Percentiles rank a stretch among this genome's conserved stretches.
These are phyloP conservation scores for Besnoitia besnoiti DNA, from an alignment of 169 alveolate species.

Conservation along the genomic window DNA sequence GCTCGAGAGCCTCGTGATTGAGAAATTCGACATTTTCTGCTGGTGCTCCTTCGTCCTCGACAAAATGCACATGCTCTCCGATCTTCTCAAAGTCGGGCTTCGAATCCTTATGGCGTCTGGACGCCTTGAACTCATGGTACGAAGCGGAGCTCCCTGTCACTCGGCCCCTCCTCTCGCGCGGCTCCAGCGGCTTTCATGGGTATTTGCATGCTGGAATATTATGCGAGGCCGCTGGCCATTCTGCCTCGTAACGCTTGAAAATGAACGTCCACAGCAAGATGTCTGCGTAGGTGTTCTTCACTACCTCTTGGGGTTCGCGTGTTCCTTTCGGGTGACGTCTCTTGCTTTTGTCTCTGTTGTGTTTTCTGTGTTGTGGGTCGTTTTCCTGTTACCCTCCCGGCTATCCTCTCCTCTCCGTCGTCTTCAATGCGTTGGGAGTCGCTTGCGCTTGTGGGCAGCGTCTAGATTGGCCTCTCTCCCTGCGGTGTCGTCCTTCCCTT, in stretches of 20 bases:
- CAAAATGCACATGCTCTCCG: slow-evolving; percentile 85
- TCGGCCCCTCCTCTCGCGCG: too few relatives aligned
- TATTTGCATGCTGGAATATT: too few relatives aligned
- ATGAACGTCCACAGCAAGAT: too few relatives aligned
- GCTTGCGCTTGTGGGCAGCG: not conserved
- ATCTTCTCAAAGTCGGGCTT: slow-evolving; percentile 82
- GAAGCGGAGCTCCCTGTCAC: too few relatives aligned
- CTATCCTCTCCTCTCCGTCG: not conserved
- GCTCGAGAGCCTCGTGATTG: slow-evolving; percentile 80
- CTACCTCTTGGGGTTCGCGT: not conserved
- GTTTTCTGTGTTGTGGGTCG: not conserved
- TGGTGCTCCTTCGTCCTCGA: slow-evolving; percentile 86
- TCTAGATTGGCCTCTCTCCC: not conserved
- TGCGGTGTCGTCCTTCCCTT: not conserved
- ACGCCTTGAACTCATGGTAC: slow-evolving; percentile 64
- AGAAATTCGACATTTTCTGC: slow-evolving; percentile 77
- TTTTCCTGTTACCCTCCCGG: not conserved
- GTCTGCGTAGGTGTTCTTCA: too few relatives aligned
- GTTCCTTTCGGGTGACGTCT: not conserved
- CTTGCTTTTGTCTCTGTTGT: not conserved
- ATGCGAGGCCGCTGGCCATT: too few relatives aligned
- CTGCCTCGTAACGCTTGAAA: too few relatives aligned
- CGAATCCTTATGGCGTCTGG: slow-evolving; percentile 67
- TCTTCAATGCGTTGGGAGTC: not conserved
- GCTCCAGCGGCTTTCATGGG: too few relatives aligned